A percentile compares a stretch with the other conserved stretches of the same genome.
Conservation (phyloP, 805 yeast genomes). For the Candida germanica region DNA sequence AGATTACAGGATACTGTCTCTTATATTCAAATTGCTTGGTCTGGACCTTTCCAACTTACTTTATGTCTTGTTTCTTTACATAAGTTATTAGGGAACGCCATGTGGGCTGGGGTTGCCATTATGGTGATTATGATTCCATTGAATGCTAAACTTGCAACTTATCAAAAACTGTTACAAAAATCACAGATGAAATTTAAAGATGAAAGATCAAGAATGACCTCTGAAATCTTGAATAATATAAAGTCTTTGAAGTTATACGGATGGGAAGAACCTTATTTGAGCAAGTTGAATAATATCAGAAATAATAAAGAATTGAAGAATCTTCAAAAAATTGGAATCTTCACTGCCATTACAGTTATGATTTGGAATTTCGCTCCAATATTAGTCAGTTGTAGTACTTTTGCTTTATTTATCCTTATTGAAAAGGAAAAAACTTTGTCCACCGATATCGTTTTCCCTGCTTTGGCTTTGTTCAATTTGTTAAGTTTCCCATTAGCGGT, state of each 20-base stretch:
- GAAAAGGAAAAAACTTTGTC: constrained; percentile 62
- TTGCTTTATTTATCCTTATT: constrained; percentile 69
- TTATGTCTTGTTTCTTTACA: constrained; percentile 74
- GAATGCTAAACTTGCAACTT: constrained; percentile 65
- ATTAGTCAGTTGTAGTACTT: constrained; percentile 84
- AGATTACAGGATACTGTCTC: constrained; percentile 81
- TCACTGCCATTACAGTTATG: constrained; percentile 67
- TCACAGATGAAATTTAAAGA: constrained; percentile 88
- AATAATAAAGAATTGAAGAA: constrained; percentile 81
- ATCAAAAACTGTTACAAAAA: constrained; percentile 72
- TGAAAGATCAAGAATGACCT: constrained; percentile 82
- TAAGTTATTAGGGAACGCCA: constrained; percentile 74
- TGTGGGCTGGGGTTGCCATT: constrained; percentile 93
- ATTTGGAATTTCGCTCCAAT: constrained; percentile 87
- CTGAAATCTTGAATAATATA: constrained; percentile 86
- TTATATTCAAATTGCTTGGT: constrained; percentile 79
- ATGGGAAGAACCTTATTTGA: constrained; percentile 88
- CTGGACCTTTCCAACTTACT: constrained; percentile 86
- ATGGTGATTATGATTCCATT: constrained; percentile 77
- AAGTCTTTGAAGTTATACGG: constrained; percentile 91
- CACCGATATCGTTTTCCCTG: constrained; percentile 90
- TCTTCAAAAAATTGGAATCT: constrained; percentile 68
- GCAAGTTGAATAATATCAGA: constrained; percentile 74
- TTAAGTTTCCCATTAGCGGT: constrained; percentile 89
- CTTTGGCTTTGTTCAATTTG: constrained; percentile 82